phyloP scores from a whole-genome alignment of 805 yeast genomes.

The Zygosaccharomyces pseudorouxii region DNA sequence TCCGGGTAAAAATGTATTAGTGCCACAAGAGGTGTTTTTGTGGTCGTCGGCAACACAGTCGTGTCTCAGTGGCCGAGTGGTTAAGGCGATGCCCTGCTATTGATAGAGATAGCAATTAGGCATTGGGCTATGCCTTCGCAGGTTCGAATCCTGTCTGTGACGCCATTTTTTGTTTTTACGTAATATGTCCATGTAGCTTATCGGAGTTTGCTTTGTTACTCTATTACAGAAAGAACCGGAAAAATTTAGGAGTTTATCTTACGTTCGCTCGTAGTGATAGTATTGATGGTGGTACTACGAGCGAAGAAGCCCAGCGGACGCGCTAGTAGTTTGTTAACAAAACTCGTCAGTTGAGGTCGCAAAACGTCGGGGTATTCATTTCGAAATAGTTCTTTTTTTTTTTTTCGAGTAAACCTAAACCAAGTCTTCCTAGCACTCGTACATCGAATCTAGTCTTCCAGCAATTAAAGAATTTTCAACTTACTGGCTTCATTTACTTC shows the following conservation, averaged over 20 bases:
- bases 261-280: neutral
- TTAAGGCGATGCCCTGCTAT: slow-evolving; percentile 92
- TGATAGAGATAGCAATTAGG: slow-evolving; percentile 50
- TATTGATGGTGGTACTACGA: neutral
- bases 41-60: neutral
- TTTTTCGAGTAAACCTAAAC: neutral
- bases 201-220: slow-evolving; percentile 1
- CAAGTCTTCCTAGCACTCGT: neutral
- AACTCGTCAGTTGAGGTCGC: neutral
- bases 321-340: neutral
- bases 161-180: slow-evolving; percentile 52
- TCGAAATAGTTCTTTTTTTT: neutral
- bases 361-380: slow-evolving; percentile 1
- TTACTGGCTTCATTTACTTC: neutral
- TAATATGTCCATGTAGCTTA: neutral
- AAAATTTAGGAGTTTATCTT: neutral
- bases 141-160: slow-evolving; percentile 99
- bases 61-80: slow-evolving; percentile 85
- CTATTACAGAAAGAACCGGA: neutral
- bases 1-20: no score
- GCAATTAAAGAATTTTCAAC: neutral
- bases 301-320: neutral
- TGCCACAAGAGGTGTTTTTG: neutral
- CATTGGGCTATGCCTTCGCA: slow-evolving; percentile 93
- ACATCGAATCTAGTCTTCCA: neutral